Conservation (phyloP, 805 yeast genomes). For the Suhomyces kilbournensis region DNA sequence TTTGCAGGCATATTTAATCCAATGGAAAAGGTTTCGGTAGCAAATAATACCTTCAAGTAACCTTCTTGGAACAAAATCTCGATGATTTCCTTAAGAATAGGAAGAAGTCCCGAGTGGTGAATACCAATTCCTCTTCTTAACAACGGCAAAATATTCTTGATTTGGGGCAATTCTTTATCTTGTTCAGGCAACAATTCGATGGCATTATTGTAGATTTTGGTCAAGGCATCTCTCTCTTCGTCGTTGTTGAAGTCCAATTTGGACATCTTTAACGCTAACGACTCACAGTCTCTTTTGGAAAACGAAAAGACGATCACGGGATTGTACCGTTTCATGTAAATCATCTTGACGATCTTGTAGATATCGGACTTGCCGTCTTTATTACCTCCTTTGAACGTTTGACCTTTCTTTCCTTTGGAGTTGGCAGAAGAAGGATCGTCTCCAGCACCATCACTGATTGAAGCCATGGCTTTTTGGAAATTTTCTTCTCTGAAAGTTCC, state of each 20-base stretch:
- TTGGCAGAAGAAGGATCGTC: constrained; percentile 72
- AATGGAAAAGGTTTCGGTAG: constrained; percentile 97
- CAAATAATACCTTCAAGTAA: constrained; percentile 86
- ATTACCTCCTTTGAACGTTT: constrained; percentile 83
- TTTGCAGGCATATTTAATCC: constrained; percentile 99
- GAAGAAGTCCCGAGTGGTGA: constrained; percentile 95
- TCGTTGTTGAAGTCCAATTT: constrained; percentile 91
- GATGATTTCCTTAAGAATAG: constrained; percentile 89
- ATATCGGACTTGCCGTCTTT: constrained; percentile 80
- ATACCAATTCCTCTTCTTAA: constrained; percentile 95
- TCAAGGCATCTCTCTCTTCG: constrained; percentile 87
- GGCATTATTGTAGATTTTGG: constrained; percentile 89
- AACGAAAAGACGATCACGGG: constrained; percentile 99
- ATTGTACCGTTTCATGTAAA: constrained; percentile 92
- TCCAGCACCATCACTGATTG: constrained; percentile 76
- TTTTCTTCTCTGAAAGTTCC: constrained; percentile 95
- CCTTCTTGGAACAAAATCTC: constrained; percentile 98
- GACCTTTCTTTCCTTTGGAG: constrained; percentile 70
- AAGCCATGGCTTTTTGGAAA: constrained; percentile 97
- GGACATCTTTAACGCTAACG: constrained; percentile 91
- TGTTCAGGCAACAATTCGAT: constrained; percentile 82
- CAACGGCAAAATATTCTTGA: constrained; percentile 84
- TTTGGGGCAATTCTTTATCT: constrained; percentile 92
- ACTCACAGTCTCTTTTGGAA: constrained; percentile 94
- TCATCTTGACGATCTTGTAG: constrained; percentile 95